Evolutionary conservation across 1,284 basidiomycete species (phyloP).

Genomic region (Sutorius eximius): DNA sequence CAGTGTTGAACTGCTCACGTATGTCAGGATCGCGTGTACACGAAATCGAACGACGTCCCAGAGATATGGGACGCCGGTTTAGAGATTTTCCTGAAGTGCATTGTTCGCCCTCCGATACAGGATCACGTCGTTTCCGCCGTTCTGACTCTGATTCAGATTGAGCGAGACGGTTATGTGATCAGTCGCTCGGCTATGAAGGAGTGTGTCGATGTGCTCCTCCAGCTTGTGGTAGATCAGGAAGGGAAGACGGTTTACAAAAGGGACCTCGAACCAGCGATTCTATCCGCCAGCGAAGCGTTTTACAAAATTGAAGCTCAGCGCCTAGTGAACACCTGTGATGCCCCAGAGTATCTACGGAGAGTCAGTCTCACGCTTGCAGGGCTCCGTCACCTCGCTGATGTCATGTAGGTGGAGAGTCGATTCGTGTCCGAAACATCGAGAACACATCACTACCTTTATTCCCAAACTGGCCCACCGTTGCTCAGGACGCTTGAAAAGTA

Average conservation of each 20-base stretch:
- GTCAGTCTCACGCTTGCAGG: constrained; percentile 47
- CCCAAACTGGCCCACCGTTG: constrained; percentile 70
- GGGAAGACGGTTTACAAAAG: constrained; percentile 76
- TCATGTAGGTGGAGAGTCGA: constrained; percentile 74
- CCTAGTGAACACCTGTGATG: constrained; percentile 75
- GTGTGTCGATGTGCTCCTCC: constrained; percentile 84
- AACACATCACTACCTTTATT: constrained; percentile 87
- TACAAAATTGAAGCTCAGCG: constrained; percentile 78
- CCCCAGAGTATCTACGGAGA: constrained; percentile 78
- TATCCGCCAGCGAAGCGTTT: constrained; percentile 78
- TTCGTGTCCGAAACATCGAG: constrained; percentile 86
- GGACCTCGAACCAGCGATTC: constrained; percentile 83
- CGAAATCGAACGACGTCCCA: constrained; percentile 69
- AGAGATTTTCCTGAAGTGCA: constrained; percentile 81
- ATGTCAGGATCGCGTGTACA: constrained; percentile 86
- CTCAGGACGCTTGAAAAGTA: constrained; percentile 76
- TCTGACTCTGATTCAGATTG: constrained; percentile 85
- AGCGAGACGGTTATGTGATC: constrained; percentile 90
- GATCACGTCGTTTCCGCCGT: constrained; percentile 82
- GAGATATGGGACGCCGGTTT: constrained; percentile 84
- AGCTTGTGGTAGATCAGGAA: constrained; percentile 56
- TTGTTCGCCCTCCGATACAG: constrained; percentile 83
- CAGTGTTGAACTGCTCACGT: constrained; percentile 17
- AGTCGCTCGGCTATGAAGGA: constrained; percentile 90
- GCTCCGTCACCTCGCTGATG: constrained; percentile 12